Evolutionary conservation across 2,329 filamentous ascomycete genomes (phyloP), one percentile per base, ranked within the genome.

Genomic region (Xylaria sp.): DNA sequence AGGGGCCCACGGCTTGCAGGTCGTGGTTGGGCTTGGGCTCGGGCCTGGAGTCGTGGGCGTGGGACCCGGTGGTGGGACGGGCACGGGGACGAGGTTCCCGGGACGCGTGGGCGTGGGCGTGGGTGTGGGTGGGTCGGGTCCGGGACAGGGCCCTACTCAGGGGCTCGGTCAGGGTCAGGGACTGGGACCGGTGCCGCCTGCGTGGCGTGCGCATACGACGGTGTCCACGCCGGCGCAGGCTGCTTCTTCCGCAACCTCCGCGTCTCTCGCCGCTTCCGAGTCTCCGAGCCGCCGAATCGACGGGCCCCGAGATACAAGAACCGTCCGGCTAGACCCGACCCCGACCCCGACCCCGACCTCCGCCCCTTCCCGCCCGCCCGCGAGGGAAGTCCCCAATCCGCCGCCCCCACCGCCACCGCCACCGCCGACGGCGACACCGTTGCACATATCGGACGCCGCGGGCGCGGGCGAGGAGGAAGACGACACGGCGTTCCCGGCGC

Each of bases 401-500:
- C 37, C 39, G n/a, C n/a, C 37, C n/a, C 47, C 56, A 18, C 17
- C 38, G n/a, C 16, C 46, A 7, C 39, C 38, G 17, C 24, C 39
- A 9, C 34, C 21, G 20, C 16, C 46, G 11, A 45, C 44, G 9
- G 7, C 22, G 4, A 56, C 22, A 18, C 19, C 39, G 19, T 44
- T 20, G 18, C 4, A 26, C 9, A 43, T 7, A 16, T 22, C 24
- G 37, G 13, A 16, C 7, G 16, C 39, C 18, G 22, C 37, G 19
- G 44, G 50, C n/a, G 70, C 73, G 13, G 63, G 70, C 24, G 71
- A 73, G 13, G 77, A 81, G 22, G 78, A 81, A 34, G 76, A 76
- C 2, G 66, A 68, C 50, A 72, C 76, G 21, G 76, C 79, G 4
- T 82, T 81, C 45, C 77, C 80, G 1, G 74, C 74, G 17, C 69